Base-by-base conservation (phyloP, 306 rosid species). In the Cucurbita pepo region DNA sequence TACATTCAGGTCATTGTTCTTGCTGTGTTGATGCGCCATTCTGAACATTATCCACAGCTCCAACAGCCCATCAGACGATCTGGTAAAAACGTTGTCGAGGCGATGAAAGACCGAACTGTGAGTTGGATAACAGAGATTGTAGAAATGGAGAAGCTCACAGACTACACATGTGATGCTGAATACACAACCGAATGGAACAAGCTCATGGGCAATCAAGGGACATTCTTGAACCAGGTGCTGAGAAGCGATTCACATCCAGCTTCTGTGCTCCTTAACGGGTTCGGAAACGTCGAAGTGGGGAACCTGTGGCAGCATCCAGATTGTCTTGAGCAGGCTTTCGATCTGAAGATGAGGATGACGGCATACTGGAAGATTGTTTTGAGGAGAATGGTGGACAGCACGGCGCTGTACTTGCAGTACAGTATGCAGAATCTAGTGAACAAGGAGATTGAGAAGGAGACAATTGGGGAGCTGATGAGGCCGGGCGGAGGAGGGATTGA, bases 371-470 rank as follows among this genome's bases (percentile, higher is more conserved):
- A 75, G 72, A 75, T 75, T 34, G 72, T 61, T 1, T 51, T 75
- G 61, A 75, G 72, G 40, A 75, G 78, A 75, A 61, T 62, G 78
- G 78, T 75, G 10, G 78, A 75, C 38, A 60, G 78, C 62, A 48
- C 78, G 6, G 78, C 71, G 37, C 38, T 75, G n/a, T 52, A 75
- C 43, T 21, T 75, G 78, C 78, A 75, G 72, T 75, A 16, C 40
- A 14, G 78, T 25, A 9, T 75, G 41, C 62, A 75, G 43, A 75
- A 38, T 10, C 58, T 75, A 53, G 78, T 75, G 60, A 75, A 75
- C 72, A 75, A 51, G 13, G 78, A 51, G 62, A 75, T 75, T 4
- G 78, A 75, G 41, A 50, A 43, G 8, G 78, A 62, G 54, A 75
- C 71, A 1, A 53, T 75, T 0, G 15, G 52, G 0, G 78, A 75